Conservation (phyloP, 805 yeast genomes). For the Lipomyces orientalis region DNA sequence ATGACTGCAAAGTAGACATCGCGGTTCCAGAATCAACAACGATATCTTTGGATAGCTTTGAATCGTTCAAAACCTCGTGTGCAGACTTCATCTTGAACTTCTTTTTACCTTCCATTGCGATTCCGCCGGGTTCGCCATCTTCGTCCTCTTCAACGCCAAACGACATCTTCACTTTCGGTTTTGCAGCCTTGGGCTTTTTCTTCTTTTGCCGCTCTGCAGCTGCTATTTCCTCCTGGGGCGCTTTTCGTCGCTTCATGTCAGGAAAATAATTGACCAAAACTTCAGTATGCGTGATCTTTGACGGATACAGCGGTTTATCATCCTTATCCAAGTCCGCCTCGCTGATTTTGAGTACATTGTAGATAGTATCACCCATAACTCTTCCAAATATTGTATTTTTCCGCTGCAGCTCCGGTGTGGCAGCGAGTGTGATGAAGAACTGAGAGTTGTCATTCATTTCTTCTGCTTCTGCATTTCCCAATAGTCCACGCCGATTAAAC, state of each 20-base stretch:
- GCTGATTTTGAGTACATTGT: conserved; percentile 56
- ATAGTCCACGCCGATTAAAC: conserved; percentile 58
- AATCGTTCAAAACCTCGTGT: conserved; percentile 33
- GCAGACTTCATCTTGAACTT: conserved; percentile 41
- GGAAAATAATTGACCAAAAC: conserved; percentile 58
- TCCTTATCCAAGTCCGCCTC: conserved; percentile 54
- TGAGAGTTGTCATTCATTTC: conserved; percentile 47
- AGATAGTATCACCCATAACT: conserved; percentile 61
- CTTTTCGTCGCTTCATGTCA: conserved; percentile 45
- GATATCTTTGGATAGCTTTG: conserved; percentile 16
- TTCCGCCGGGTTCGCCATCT: conserved; percentile 39
- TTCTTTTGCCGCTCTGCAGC: conserved; percentile 18
- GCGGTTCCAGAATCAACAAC: conserved; percentile 1
- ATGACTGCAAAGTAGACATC: neutral
- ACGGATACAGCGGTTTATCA: conserved; percentile 59
- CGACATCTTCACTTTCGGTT: conserved; percentile 47
- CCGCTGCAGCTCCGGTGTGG: conserved; percentile 53
- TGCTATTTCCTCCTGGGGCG: conserved; percentile 11
- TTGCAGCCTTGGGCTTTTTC: conserved; percentile 33
- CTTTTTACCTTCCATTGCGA: conserved; percentile 7
- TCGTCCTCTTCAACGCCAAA: conserved; percentile 52
- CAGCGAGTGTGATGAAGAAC: conserved; percentile 58
- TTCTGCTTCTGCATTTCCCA: conserved; percentile 56
- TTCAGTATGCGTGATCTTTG: conserved; percentile 49
- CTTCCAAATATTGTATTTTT: conserved; percentile 61